Conservation (phyloP, 345 rosid genomes). For the Sonneratia caseolaris region DNA sequence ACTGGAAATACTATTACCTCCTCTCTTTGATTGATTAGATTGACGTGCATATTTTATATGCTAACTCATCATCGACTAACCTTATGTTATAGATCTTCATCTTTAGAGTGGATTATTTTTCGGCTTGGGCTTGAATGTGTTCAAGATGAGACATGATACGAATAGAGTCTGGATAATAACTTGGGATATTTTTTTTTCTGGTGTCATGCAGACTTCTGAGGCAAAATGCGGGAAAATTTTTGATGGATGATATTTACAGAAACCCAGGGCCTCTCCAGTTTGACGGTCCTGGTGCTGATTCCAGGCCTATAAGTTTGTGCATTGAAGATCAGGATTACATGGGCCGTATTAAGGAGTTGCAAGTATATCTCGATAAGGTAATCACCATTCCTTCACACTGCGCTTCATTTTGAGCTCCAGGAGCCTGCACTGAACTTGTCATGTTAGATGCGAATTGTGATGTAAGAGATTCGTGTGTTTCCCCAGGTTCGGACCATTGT, state of each 20-base stretch:
- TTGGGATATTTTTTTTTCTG: background rate
- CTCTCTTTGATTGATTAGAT: background rate
- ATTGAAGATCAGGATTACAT: constrained; percentile 99
- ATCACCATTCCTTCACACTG: background rate
- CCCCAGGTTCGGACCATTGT: constrained; percentile 73
- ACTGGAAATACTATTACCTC: background rate
- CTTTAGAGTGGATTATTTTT: background rate
- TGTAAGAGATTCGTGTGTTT: background rate
- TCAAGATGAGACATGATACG: background rate
- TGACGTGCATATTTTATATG: background rate
- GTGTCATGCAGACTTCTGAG: constrained; percentile 56
- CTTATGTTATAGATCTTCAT: background rate
- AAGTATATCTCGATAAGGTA: constrained; percentile 85
- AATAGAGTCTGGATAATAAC: background rate
- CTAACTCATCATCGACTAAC: background rate
- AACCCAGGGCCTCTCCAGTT: constrained; percentile 96
- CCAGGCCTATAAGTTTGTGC: constrained; percentile 68
- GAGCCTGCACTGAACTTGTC: background rate
- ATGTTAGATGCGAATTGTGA: background rate
- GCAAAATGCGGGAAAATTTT: constrained; percentile 61
- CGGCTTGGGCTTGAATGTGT: too few species aligned
- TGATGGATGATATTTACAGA: constrained; percentile 86
- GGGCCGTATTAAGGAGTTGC: constrained; percentile 94
- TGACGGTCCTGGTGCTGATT: constrained; percentile 95
- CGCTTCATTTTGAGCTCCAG: too few species aligned